Evolutionary conservation across 768 basidiomycete species (phyloP).

Genomic region (Piloderma croceum): DNA sequence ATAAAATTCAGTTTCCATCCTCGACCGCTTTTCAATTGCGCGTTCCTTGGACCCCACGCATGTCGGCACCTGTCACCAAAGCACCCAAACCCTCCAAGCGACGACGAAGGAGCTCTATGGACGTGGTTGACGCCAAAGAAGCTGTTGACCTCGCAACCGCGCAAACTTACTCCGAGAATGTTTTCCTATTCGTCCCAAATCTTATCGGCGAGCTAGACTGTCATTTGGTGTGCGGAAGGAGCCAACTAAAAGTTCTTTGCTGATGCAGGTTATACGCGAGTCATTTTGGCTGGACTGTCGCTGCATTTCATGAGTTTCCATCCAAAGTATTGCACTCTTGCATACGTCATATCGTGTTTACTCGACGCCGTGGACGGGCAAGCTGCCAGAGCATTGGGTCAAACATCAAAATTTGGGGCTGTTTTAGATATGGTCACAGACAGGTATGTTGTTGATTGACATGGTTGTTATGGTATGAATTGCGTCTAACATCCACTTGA

Average conservation of each 20-base stretch:
- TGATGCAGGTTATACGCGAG: conserved; percentile 74
- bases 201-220: conserved; percentile 67
- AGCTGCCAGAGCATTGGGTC: conserved; percentile 80
- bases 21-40: conserved; percentile 1
- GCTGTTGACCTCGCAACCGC: conserved; percentile 85
- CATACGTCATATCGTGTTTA: conserved; percentile 87
- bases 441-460: conserved; percentile 62
- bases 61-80: conserved; percentile 4
- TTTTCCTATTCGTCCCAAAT: conserved; percentile 96
- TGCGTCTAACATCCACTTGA: conserved; percentile 1
- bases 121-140: conserved; percentile 76
- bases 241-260: too few relatives aligned
- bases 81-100: conserved; percentile 14
- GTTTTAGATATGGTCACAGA: conserved; percentile 99
- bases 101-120: conserved; percentile 52
- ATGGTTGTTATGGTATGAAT: background rate
- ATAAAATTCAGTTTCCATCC: too few relatives aligned
- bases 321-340: conserved; percentile 84
- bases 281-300: conserved; percentile 84
- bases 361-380: conserved; percentile 94
- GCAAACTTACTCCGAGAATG: conserved; percentile 87
- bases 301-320: conserved; percentile 93
- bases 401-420: conserved; percentile 95
- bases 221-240: too few relatives aligned
- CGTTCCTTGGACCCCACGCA: background rate